A percentile compares a stretch with the other conserved stretches of the same genome.
Conservation (phyloP, 2,329 filamentous ascomycete genomes). For the Trichoderma pleuroti region DNA sequence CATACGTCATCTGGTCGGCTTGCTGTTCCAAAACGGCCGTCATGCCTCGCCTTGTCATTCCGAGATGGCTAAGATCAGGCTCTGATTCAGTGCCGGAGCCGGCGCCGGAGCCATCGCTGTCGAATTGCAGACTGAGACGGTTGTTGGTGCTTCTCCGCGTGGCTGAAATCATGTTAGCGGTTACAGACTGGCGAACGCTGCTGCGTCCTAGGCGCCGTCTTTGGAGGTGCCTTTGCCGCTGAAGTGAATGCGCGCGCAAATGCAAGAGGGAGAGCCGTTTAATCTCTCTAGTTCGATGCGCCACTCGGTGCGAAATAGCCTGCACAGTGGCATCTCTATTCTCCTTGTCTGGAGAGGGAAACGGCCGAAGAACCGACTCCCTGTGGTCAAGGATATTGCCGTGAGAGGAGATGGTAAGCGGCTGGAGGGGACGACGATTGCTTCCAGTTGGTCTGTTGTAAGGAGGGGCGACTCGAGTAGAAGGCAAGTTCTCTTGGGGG, state of each 20-base stretch:
- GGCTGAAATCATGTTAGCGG: conserved; percentile 27
- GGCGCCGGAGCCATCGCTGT: conserved; percentile 36
- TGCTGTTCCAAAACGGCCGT: conserved; percentile 27
- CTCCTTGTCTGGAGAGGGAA: conserved; percentile 30
- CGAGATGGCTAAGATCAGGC: conserved; percentile 37
- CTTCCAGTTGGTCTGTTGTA: conserved; percentile 9
- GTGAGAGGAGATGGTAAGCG: conserved; percentile 26
- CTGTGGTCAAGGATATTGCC: conserved; percentile 25
- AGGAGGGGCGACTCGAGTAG: background rate
- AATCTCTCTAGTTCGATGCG: conserved; percentile 15
- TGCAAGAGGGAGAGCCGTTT: conserved; percentile 19
- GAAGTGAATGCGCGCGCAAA: background rate
- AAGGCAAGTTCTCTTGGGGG: conserved; percentile 9
- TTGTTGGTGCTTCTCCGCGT: conserved; percentile 29
- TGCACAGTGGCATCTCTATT: conserved; percentile 25
- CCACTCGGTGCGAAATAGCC: conserved; percentile 21
- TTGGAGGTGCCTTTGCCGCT: background rate
- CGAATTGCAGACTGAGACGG: conserved; percentile 37
- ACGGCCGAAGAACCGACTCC: conserved; percentile 23
- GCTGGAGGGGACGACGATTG: conserved; percentile 28
- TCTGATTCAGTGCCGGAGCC: conserved; percentile 38
- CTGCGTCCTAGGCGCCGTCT: background rate
- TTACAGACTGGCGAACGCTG: background rate
- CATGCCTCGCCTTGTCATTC: conserved; percentile 31
- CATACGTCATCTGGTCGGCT: conserved; percentile 31